Percentiles rank a stretch among this genome's conserved stretches.
phyloP scores from a whole-genome alignment of 768 basidiomycete species.

The Tephrocybe sp. region DNA sequence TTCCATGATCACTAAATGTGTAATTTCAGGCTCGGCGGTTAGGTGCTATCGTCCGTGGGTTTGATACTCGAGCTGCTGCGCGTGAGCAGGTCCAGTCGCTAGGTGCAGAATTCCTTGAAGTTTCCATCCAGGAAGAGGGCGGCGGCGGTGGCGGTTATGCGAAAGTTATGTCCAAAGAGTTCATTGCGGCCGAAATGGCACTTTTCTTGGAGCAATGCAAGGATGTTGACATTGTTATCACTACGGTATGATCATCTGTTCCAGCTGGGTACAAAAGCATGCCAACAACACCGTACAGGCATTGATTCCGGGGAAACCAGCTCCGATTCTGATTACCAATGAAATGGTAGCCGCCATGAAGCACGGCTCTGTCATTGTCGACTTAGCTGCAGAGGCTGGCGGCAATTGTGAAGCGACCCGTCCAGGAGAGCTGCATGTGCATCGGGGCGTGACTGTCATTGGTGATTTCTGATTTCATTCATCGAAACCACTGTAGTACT shows the following conservation, averaged over 20 bases:
- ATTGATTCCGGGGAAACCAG: conserved; percentile 82
- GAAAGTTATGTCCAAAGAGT: conserved; percentile 89
- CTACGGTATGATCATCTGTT: conserved; percentile 49
- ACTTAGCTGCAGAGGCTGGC: conserved; percentile 85
- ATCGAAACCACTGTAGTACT: conserved; percentile 1
- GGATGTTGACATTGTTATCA: conserved; percentile 87
- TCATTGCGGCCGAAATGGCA: conserved; percentile 85
- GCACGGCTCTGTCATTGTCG: conserved; percentile 86
- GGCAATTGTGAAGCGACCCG: conserved; percentile 84
- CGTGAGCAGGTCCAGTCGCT: conserved; percentile 89
- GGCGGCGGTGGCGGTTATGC: conserved; percentile 84
- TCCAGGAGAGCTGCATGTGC: conserved; percentile 68
- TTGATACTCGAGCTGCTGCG: conserved; percentile 82
- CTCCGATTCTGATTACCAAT: conserved; percentile 79
- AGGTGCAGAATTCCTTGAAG: conserved; percentile 89
- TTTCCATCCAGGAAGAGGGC: conserved; percentile 76
- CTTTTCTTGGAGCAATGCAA: conserved; percentile 86
- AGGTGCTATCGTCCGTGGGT: conserved; percentile 86
- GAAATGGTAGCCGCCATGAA: conserved; percentile 93
- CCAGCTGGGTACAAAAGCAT: not conserved
- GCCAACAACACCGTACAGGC: conserved; percentile 39
- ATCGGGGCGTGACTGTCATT: conserved; percentile 80
- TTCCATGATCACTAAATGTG: not conserved
- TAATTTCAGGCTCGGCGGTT: conserved; percentile 68
- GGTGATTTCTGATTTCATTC: conserved; percentile 39